Evolutionary conservation across 2,329 filamentous ascomycete species (phyloP).

Genomic region (Botrytis cinerea): DNA sequence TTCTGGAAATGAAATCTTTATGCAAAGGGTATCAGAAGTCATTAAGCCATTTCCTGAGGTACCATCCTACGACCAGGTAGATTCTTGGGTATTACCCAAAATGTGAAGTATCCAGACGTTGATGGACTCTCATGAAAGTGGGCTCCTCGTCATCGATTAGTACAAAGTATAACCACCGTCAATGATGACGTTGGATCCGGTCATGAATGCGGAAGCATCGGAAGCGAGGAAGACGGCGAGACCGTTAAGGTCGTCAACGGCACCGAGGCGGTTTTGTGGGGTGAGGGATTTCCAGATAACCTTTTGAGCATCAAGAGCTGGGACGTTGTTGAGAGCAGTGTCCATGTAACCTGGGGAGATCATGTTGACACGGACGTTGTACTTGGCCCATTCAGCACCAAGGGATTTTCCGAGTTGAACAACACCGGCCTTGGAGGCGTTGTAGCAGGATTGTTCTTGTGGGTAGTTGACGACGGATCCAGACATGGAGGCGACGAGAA

Average conservation of each 20-base stretch:
- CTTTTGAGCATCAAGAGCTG: slow-evolving; percentile 77
- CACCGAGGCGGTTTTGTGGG: slow-evolving; percentile 71
- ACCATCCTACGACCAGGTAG: slow-evolving; percentile 1
- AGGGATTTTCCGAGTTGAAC: slow-evolving; percentile 78
- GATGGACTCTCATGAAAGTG: neutral
- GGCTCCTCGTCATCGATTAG: slow-evolving; percentile 35
- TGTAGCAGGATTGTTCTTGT: slow-evolving; percentile 81
- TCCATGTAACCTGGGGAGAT: slow-evolving; percentile 85
- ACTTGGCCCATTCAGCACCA: slow-evolving; percentile 81
- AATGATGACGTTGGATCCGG: slow-evolving; percentile 62
- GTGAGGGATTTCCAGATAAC: slow-evolving; percentile 76
- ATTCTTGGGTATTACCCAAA: slow-evolving; percentile 2
- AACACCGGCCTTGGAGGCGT: slow-evolving; percentile 79
- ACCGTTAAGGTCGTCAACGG: slow-evolving; percentile 75
- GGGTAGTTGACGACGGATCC: slow-evolving; percentile 84
- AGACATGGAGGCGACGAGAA: slow-evolving; percentile 79
- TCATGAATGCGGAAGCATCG: slow-evolving; percentile 75
- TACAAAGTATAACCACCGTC: slow-evolving; percentile 42
- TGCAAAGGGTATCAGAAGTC: slow-evolving; percentile 11
- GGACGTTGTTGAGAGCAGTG: slow-evolving; percentile 77
- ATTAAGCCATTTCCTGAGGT: slow-evolving; percentile 2
- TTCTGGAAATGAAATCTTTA: slow-evolving; percentile 18
- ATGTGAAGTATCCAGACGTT: slow-evolving; percentile 17
- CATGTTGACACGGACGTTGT: slow-evolving; percentile 79
- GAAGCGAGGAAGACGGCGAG: slow-evolving; percentile 75